Conservation (phyloP, 805 yeast species). For the Candida maesae region DNA sequence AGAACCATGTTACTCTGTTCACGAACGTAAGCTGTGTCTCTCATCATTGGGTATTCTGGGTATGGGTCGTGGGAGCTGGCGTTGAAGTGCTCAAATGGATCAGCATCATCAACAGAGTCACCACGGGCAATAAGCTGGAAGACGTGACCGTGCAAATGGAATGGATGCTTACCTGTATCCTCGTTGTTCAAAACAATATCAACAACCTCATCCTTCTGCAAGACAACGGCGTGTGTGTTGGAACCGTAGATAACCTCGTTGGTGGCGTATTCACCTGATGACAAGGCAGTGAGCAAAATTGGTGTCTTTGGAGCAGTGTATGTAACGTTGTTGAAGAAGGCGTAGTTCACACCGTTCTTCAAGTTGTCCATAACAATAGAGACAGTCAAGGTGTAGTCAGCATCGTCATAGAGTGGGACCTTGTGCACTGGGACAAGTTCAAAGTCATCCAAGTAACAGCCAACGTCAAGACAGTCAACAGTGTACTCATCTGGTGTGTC, state of each 20-base stretch:
- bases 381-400: conserved; percentile 66
- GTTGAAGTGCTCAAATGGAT: conserved; percentile 52
- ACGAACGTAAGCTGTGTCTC: conserved; percentile 71
- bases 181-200: conserved; percentile 76
- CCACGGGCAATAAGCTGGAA: conserved; percentile 61
- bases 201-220: conserved; percentile 38
- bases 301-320: conserved; percentile 69
- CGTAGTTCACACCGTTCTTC: conserved; percentile 73
- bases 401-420: conserved; percentile 54
- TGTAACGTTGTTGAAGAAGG: conserved; percentile 67
- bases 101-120: conserved; percentile 47
- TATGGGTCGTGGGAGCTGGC: conserved; percentile 39
- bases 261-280: conserved; percentile 54
- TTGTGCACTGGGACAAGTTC: conserved; percentile 60
- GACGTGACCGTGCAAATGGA: conserved; percentile 73
- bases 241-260: conserved; percentile 69
- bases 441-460: conserved; percentile 70
- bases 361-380: conserved; percentile 69
- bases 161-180: conserved; percentile 78
- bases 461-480: conserved; percentile 46
- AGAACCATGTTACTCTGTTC: conserved; percentile 65
- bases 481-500: conserved; percentile 36
- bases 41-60: conserved; percentile 56
- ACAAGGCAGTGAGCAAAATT: conserved; percentile 57
- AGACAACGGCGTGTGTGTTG: conserved; percentile 22